Evolutionary conservation across 2,329 filamentous ascomycete species (phyloP).

Genomic region (Plectosphaerella sp.): DNA sequence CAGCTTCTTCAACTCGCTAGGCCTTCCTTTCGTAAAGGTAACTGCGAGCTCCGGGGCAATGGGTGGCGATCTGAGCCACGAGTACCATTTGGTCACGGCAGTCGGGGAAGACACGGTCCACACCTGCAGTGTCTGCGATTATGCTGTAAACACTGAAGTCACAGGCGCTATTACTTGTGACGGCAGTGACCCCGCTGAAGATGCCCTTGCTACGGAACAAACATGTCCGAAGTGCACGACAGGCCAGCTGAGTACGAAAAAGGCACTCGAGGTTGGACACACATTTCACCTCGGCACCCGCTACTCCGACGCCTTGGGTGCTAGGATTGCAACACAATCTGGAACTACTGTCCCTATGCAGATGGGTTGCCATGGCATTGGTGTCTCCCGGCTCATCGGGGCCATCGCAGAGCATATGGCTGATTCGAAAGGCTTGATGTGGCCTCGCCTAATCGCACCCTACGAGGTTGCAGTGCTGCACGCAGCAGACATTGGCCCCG

Average conservation of each 20-base stretch:
- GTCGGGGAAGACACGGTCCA: conserved; percentile 85
- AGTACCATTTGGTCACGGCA: conserved; percentile 79
- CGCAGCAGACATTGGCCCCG: conserved; percentile 36
- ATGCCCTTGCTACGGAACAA: conserved; percentile 39
- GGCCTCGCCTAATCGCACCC: conserved; percentile 83
- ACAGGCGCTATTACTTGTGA: neutral
- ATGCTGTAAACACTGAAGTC: conserved; percentile 86
- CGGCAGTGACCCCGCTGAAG: conserved; percentile 62
- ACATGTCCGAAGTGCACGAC: conserved; percentile 64
- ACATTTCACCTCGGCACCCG: conserved; percentile 91
- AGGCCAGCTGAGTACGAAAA: conserved; percentile 60
- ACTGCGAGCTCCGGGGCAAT: conserved; percentile 94
- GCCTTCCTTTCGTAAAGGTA: conserved; percentile 77
- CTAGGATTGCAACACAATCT: conserved; percentile 46
- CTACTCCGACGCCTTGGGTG: conserved; percentile 73
- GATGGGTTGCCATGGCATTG: conserved; percentile 97
- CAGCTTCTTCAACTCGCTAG: conserved; percentile 75
- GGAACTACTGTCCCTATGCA: conserved; percentile 53
- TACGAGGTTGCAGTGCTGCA: conserved; percentile 71
- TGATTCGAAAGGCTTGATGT: conserved; percentile 73
- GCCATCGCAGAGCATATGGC: conserved; percentile 74
- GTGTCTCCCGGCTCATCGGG: conserved; percentile 84
- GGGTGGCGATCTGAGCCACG: conserved; percentile 88
- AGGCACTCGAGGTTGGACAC: conserved; percentile 86
- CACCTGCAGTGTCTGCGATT: conserved; percentile 67